Evolutionary conservation across 75 land plant species (phyloP).

Genomic region (Cryptomeria japonica): DNA sequence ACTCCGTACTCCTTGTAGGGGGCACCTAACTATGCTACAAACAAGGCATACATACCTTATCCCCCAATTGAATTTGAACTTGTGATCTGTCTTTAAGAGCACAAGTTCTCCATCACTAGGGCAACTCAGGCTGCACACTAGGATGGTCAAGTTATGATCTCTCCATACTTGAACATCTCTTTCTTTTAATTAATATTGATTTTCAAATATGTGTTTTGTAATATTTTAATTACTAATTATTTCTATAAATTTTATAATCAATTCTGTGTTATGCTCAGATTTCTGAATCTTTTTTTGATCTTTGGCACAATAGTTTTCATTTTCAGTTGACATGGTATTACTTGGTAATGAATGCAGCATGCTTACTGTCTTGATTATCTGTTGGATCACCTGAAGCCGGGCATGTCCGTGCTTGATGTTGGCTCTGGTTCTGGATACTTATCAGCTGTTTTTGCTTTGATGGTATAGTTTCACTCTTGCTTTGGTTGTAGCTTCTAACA

Average conservation of each 20-base stretch:
- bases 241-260: neutral
- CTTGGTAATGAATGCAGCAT: conserved; percentile 5
- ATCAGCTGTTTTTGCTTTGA: conserved; percentile 86
- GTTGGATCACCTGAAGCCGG: conserved; percentile 75
- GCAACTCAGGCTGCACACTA: no score
- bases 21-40: no score
- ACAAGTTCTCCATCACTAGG: no score
- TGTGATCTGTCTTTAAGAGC: no score
- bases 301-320: neutral
- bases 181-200: neutral
- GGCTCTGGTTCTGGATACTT: conserved; percentile 96
- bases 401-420: conserved; percentile 86
- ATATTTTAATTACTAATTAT: neutral
- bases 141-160: no score
- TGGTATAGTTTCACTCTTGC: conserved; percentile 31
- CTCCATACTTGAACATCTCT: neutral
- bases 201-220: neutral
- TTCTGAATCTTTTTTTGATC: neutral
- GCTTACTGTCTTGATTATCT: conserved; percentile 70
- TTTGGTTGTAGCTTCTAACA: neutral
- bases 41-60: no score
- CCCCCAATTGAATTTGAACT: no score
- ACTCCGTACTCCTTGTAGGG: no score
- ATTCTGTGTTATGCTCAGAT: neutral
- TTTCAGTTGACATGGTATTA: conserved; percentile 3